Base-by-base conservation (phyloP, 306 rosid genomes). In the Mimosa bimucronata region DNA sequence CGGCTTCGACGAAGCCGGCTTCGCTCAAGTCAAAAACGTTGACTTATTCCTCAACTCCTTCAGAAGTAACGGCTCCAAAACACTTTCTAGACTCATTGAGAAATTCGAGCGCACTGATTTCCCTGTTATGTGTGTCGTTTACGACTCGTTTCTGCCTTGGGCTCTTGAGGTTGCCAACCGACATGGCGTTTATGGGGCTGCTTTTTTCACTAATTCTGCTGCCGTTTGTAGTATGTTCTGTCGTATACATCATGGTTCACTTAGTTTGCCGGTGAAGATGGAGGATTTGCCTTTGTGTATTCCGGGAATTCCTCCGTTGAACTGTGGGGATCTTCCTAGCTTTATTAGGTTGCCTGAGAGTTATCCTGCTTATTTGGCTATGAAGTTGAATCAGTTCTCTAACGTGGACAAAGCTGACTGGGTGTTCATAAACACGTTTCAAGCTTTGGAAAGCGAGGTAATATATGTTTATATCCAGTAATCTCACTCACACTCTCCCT, bases 1-100 rank as follows among this genome's bases (percentile, higher is more conserved):
- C 2, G 94, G 97, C 7, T 88, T 89, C 48, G 92, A 89, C 75
- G 9, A 82, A 0, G 44, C 76, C 0, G 94, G 94, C 41, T 88
- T 82, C 44, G 79, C 92, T 5, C 86, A 90, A 71, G 88, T 85
- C n/a, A 52, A 37, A 15, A 53, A 78, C 18, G 92, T 80, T 1
- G 76, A 77, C 15, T 64, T 60, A 0, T 73, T 66, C 7, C 84
- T 88, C 11, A 21, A 26, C 13, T 86, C 91, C 23, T 86, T 86
- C 85, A 65, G 34, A 44, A 76, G 70, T 13, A 66, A 84, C 18
- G 89, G 91, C 0, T 84, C 91, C 5, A 65, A 53, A 9, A 81
- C 89, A 0, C 52, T 88, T 0, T 86, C 91, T 7, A 23, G 78
- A 2, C 77, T 88, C 6, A 15, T 88, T 4, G 44, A 74, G 0